Base-by-base conservation (phyloP, 2,329 filamentous ascomycete genomes). In the Curvularia verruculosa region DNA sequence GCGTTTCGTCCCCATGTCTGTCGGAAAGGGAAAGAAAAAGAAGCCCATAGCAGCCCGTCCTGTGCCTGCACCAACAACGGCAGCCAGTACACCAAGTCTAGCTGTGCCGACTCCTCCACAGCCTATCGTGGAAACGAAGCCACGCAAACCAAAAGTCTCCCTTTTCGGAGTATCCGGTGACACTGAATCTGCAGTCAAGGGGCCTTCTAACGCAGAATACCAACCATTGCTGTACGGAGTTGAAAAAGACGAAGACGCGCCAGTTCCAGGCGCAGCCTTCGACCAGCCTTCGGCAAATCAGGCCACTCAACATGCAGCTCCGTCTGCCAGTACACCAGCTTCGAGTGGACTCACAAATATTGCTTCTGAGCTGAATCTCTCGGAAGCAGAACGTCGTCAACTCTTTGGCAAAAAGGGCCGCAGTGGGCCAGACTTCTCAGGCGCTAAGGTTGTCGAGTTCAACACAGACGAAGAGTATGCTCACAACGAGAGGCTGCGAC, bases 391-490 rank as follows among this genome's bases (percentile, higher is more conserved):
- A 63, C 84, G 88, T 39, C 88, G 94, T 40, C 92, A 96, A 72
- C 85, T 98, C 3, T 94, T 98, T 71, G 94, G 94, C 1, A 89
- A 93, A 5, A 77, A 81, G 57, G 82, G 82, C 21, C 70, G 74
- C 43, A 73, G 73, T n/a, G 74, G 72, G n/a, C 71, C 71, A 31
- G 77, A 76, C 52, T 62, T 79, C 7, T 80, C 84, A n/a, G 81
- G 81, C 2, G 81, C 85, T n/a, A 87, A 85, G 41, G 84, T 96
- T 36, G 84, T 93, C 61, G 92, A 89, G 69, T 96, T 97, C 83
- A 91, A 96, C 78, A 93, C 92, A 63, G 92, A 96, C 73, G 80
- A 82, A 56, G 93, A 97, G 78, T 98, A 98, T 75, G 85, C 84
- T 23, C 86, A 90, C 68, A 98, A 98, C 75, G 90, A 96, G 78